Evolutionary conservation across 148 eudicot species (phyloP).

Genomic region (Pouteria glomerata): DNA sequence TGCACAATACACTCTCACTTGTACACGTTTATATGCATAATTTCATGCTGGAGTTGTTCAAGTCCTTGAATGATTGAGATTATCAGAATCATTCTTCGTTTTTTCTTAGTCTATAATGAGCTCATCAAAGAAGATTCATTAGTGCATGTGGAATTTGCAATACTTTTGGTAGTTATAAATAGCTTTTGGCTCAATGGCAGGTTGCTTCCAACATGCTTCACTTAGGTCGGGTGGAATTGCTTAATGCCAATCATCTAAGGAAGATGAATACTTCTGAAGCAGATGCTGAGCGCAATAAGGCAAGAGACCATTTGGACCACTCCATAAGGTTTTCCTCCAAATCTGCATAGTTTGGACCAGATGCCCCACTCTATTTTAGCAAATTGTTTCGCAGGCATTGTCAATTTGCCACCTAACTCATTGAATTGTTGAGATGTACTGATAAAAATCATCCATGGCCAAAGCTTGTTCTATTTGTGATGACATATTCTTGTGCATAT

Average conservation of each 20-base stretch:
- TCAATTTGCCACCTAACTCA: no score
- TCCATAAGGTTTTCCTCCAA: conserved; percentile 76
- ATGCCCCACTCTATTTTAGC: no score
- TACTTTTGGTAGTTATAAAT: background rate
- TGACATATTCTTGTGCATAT: no score
- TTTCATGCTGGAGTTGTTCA: background rate
- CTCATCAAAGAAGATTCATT: background rate
- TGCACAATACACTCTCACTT: background rate
- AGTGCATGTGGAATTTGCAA: background rate
- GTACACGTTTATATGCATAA: no score
- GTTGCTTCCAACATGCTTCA: conserved; percentile 68
- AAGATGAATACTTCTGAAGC: conserved; percentile 42
- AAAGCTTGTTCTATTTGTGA: no score
- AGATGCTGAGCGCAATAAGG: conserved; percentile 48
- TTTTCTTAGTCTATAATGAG: no score
- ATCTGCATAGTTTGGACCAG: no score
- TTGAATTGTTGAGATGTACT: no score
- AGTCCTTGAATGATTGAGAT: background rate
- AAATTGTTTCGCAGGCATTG: no score
- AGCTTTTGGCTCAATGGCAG: conserved; percentile 34
- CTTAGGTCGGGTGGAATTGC: conserved; percentile 60
- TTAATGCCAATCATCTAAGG: conserved; percentile 30
- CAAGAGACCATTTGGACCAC: conserved; percentile 44
- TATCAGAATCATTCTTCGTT: no score
- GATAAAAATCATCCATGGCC: no score